Conservation (phyloP, 371 early-diverging fungal genomes). For the Coemansia sp. region DNA sequence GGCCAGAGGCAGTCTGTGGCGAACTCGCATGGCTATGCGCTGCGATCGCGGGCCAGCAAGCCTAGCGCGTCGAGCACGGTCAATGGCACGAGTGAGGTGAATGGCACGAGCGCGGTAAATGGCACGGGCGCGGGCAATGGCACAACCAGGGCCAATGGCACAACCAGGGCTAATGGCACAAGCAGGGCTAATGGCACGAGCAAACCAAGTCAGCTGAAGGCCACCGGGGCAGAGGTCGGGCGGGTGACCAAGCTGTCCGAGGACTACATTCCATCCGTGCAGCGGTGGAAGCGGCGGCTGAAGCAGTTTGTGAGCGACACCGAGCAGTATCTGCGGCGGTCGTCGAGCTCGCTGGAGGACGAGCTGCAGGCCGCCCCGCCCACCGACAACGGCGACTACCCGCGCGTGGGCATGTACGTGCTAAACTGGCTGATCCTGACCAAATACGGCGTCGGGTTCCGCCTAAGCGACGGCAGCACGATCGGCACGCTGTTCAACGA, state of each 20-base stretch:
- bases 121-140: not conserved
- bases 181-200: conserved; percentile 3
- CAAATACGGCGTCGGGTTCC: conserved; percentile 86
- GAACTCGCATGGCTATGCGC: conserved; percentile 18
- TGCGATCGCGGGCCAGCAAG: conserved; percentile 21
- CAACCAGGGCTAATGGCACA: conserved; percentile 1
- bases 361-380: conserved; percentile 8
- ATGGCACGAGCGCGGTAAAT: conserved; percentile 1
- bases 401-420: conserved; percentile 60
- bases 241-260: conserved; percentile 42
- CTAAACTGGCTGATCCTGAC: conserved; percentile 78
- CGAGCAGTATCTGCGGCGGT: conserved; percentile 17
- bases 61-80: too few relatives aligned
- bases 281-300: conserved; percentile 36
- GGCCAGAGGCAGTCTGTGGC: not conserved
- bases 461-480: conserved; percentile 67
- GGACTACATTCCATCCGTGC: conserved; percentile 35
- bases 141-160: not conserved
- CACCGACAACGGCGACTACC: conserved; percentile 6
- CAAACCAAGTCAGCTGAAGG: not conserved
- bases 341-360: conserved; percentile 18
- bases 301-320: conserved; percentile 27
- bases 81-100: not conserved
- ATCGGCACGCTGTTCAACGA: conserved; percentile 86
- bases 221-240: conserved; percentile 36